A percentile compares a stretch with the other conserved stretches of the same genome.
Conservation (phyloP, 108 stramenopile species). For the Craspedostauros australis region DNA sequence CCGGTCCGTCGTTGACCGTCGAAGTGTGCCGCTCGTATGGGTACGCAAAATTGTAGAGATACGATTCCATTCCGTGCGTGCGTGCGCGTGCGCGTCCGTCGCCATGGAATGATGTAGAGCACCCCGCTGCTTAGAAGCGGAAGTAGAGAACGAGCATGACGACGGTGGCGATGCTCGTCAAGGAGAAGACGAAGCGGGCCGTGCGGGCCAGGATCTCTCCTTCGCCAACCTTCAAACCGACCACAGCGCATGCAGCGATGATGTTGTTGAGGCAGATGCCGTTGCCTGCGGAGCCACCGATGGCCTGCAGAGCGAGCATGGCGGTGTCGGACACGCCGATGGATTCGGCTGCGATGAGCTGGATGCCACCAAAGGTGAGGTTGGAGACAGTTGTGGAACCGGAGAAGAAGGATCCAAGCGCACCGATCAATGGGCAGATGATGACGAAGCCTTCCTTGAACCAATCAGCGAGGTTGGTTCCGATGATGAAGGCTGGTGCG, state of each 20-base stretch:
- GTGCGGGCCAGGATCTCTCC: slow-evolving; percentile 46
- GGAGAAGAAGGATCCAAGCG: slow-evolving; percentile 54
- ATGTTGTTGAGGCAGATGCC: slow-evolving; percentile 65
- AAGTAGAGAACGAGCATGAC: slow-evolving; percentile 49
- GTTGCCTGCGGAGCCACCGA: slow-evolving; percentile 63
- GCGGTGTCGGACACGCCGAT: slow-evolving; percentile 39
- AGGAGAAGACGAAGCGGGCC: slow-evolving; percentile 38
- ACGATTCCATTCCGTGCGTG: no score
- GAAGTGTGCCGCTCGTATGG: no score
- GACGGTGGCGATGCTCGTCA: slow-evolving; percentile 35
- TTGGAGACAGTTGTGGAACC: slow-evolving; percentile 66
- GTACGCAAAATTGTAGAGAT: no score
- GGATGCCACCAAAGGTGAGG: slow-evolving; percentile 56
- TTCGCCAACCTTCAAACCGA: slow-evolving; percentile 45
- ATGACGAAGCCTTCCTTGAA: slow-evolving; percentile 51
- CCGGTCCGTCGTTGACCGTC: no score
- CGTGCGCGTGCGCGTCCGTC: no score
- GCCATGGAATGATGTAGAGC: no score
- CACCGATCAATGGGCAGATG: slow-evolving; percentile 44
- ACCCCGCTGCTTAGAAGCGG: no score
- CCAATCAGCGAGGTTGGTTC: slow-evolving; percentile 39
- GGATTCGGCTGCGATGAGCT: slow-evolving; percentile 45
- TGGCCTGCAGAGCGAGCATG: slow-evolving; percentile 57
- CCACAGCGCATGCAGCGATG: slow-evolving; percentile 52
- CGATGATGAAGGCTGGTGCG: slow-evolving; percentile 53